phyloP scores from a whole-genome alignment of 2,329 filamentous ascomycete genomes.

The Rachicladosporium sp. region DNA sequence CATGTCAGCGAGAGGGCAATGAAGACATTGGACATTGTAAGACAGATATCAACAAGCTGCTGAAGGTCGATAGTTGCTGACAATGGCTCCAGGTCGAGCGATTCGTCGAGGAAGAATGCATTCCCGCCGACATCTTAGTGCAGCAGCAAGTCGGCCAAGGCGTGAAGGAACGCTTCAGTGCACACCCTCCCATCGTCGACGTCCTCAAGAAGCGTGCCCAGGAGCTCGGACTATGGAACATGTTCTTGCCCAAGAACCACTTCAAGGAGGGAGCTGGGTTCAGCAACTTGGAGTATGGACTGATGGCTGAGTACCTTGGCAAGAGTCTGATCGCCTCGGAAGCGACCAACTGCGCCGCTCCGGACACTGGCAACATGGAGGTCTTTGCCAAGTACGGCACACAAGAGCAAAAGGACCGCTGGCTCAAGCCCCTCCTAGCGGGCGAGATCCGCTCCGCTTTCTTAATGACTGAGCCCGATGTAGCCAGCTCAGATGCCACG shows the following conservation, averaged over 20 bases:
- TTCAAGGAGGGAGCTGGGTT: slow-evolving; percentile 93
- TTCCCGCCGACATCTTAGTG: slow-evolving; percentile 64
- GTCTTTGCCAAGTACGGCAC: slow-evolving; percentile 41
- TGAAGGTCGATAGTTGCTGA: not conserved
- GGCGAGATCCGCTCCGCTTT: slow-evolving; percentile 39
- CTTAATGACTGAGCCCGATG: slow-evolving; percentile 48
- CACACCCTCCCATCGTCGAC: slow-evolving; percentile 71
- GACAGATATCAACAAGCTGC: not conserved
- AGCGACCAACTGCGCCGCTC: slow-evolving; percentile 58
- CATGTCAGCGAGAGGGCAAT: slow-evolving; percentile 75
- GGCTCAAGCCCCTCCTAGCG: slow-evolving; percentile 37
- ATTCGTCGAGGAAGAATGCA: slow-evolving; percentile 90
- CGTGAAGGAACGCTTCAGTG: slow-evolving; percentile 58
- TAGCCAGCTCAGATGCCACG: slow-evolving; percentile 39
- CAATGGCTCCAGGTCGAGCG: slow-evolving; percentile 56
- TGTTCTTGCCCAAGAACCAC: slow-evolving; percentile 91
- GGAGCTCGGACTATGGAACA: slow-evolving; percentile 86
- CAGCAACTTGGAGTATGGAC: slow-evolving; percentile 88
- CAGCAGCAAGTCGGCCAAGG: slow-evolving; percentile 68
- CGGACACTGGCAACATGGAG: slow-evolving; percentile 42
- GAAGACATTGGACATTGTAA: slow-evolving; percentile 61
- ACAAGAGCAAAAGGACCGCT: slow-evolving; percentile 37
- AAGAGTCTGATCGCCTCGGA: slow-evolving; percentile 76
- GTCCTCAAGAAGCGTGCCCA: slow-evolving; percentile 76
- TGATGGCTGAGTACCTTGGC: slow-evolving; percentile 94